Evolutionary conservation across 192 early-diverging fungal species (phyloP), one percentile per base, ranked within the genome.

Genomic region (Mortierella antarctica): DNA sequence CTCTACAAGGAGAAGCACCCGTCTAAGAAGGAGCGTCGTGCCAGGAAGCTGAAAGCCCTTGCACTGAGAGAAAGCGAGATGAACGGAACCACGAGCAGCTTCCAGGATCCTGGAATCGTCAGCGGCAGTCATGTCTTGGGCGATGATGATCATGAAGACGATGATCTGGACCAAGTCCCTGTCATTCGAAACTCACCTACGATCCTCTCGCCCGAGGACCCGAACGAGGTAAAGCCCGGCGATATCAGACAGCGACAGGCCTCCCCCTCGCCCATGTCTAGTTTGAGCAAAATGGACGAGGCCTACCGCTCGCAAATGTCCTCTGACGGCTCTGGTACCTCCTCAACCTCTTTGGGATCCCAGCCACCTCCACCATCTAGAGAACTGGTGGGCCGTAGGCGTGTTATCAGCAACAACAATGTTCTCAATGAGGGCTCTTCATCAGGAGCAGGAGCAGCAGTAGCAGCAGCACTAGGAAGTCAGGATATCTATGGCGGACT

Each of bases 1-100:
- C 84, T 90, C 13, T 80, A 80, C 59, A 59, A 55, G 18, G 77
- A 80, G 54, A 80, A 80, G 61, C 77, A 80, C 17, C 77, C 77
- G 5, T 80, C 77, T 31, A 80, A 57, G 57, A 80, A 80, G 60
- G 77, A 80, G 54, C 77, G 77, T 64, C 69, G 77, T 23, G 77
- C 77, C 40, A 65, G 69, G 23, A 80, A 80, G 49, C 21, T 80
- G 15, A 80, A 68, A 55, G 70, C 62, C 8, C 60, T 79, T 68
- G 69, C 76, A 23, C 23, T 72, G 18, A 52, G 70, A 14, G 65
- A 71, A 12, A 57, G 48, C 14, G 62, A 80, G 15, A 23, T 63
- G 40, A 70, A 80, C n/a, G 65, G 69, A 56, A 68, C 69, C 8
- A 64, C 20, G 6, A 65, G 62, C 51, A 71, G 57, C 21, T 79